phyloP scores from a whole-genome alignment of 2,329 filamentous ascomycete species.

The Periconia sp. region DNA sequence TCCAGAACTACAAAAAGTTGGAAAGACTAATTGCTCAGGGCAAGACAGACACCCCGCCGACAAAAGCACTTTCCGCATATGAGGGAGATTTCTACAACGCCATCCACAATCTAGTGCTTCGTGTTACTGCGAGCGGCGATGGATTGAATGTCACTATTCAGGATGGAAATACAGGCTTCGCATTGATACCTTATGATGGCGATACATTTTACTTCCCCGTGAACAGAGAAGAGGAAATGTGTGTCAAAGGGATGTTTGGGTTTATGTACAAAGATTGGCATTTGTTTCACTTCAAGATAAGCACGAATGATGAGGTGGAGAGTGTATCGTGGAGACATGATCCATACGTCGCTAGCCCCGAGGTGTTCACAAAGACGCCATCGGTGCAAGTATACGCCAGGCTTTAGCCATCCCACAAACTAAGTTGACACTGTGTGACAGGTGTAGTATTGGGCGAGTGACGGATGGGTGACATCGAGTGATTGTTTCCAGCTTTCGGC shows the following conservation, averaged over 20 bases:
- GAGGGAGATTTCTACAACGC: slow-evolving; percentile 8
- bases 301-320: slow-evolving; percentile 4
- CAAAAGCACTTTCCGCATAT: slow-evolving; percentile 6
- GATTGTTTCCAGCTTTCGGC: too few relatives aligned
- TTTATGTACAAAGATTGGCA: slow-evolving; percentile 12
- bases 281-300: slow-evolving; percentile 6
- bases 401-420: not conserved
- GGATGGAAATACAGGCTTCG: slow-evolving; percentile 3
- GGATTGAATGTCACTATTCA: slow-evolving; percentile 6
- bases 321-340: slow-evolving; percentile 6
- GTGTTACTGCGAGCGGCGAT: not conserved
- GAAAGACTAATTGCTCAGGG: not conserved
- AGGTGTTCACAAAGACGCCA: slow-evolving; percentile 1
- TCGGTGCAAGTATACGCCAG: not conserved
- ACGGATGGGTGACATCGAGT: too few relatives aligned
- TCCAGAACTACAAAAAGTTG: slow-evolving; percentile 2
- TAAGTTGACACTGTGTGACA: too few relatives aligned
- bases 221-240: slow-evolving; percentile 4
- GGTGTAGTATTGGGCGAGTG: too few relatives aligned
- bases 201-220: slow-evolving; percentile 10
- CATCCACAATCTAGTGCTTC: slow-evolving; percentile 10
- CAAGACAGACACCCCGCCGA: slow-evolving; percentile 6
- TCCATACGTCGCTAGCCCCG: slow-evolving; percentile 6
- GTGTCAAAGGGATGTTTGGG: slow-evolving; percentile 6
- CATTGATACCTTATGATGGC: slow-evolving; percentile 4